Percentiles rank a stretch among this genome's conserved stretches.
These are phyloP conservation scores for Raffaelea albimanens DNA, from an alignment of 2,329 filamentous ascomycete species.

Conservation along the genomic window DNA sequence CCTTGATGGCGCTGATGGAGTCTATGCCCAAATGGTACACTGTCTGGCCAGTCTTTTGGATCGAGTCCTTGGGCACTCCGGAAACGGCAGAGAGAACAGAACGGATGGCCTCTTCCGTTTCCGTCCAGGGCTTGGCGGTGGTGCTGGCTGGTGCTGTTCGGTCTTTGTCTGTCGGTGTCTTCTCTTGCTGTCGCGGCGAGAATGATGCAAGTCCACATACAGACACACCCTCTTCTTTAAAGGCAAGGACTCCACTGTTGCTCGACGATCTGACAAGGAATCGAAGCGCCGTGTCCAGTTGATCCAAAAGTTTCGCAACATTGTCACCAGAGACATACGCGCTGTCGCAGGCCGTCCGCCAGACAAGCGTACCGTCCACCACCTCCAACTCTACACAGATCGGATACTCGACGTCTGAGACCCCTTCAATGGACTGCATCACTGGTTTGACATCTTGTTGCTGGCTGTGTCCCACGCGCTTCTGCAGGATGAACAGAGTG, in stretches of 20 bases:
- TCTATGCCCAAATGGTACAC: constrained; percentile 83
- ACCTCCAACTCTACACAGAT: constrained; percentile 74
- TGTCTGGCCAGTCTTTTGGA: constrained; percentile 46
- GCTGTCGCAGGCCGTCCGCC: constrained; percentile 64
- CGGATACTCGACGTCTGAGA: constrained; percentile 68
- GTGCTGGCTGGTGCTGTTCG: no score
- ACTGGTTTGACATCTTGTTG: constrained; percentile 23
- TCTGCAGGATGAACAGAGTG: constrained; percentile 47
- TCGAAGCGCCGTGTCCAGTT: constrained; percentile 49
- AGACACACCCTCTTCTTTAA: constrained; percentile 41
- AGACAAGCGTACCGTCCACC: constrained; percentile 26
- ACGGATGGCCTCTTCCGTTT: constrained; percentile 29
- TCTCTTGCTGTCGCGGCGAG: constrained; percentile 8
- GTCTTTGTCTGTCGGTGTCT: no score
- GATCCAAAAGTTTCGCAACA: constrained; percentile 40
- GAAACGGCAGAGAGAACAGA: constrained; percentile 48
- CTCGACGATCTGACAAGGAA: constrained; percentile 38
- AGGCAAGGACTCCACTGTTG: constrained; percentile 34
- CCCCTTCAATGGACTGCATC: constrained; percentile 53
- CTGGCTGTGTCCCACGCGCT: constrained; percentile 7
- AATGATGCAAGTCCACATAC: constrained; percentile 55
- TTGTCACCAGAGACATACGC: constrained; percentile 37
- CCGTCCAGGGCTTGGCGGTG: constrained; percentile 21
- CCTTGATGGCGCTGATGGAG: constrained; percentile 85
- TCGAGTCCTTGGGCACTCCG: constrained; percentile 42